phyloP scores from a whole-genome alignment of 495 filamentous ascomycete species.

The Barbatosphaeria neglecta region DNA sequence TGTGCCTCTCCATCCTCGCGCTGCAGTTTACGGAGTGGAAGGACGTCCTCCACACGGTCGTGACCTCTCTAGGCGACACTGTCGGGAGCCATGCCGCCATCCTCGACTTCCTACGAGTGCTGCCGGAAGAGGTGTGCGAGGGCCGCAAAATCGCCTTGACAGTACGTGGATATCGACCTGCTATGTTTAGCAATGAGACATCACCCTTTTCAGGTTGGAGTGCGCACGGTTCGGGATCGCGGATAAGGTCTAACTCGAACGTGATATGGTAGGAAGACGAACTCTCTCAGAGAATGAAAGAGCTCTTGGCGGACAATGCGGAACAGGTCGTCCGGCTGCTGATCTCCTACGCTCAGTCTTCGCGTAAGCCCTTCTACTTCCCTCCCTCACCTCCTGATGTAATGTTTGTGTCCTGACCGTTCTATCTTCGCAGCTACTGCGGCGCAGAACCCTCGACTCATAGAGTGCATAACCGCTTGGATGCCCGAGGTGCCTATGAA shows the following conservation, averaged over 20 bases:
- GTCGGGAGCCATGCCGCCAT: slow-evolving; percentile 70
- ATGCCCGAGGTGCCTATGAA: slow-evolving; percentile 77
- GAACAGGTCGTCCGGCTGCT: slow-evolving; percentile 73
- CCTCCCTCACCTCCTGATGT: not conserved
- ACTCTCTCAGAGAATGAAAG: slow-evolving; percentile 63
- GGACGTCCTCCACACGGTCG: slow-evolving; percentile 74
- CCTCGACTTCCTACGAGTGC: slow-evolving; percentile 87
- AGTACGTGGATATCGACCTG: slow-evolving; percentile 63
- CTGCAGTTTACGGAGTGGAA: slow-evolving; percentile 97
- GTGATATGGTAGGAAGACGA: slow-evolving; percentile 84
- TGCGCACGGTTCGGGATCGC: slow-evolving; percentile 21
- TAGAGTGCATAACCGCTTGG: slow-evolving; percentile 96
- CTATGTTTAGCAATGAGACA: slow-evolving; percentile 16
- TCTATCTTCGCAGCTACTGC: slow-evolving; percentile 37
- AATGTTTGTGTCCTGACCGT: not conserved
- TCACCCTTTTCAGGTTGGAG: slow-evolving; percentile 27
- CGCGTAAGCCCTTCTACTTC: slow-evolving; percentile 44
- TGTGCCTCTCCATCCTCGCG: slow-evolving; percentile 84
- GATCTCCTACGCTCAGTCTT: slow-evolving; percentile 81
- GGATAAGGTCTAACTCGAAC: slow-evolving; percentile 39
- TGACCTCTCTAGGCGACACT: slow-evolving; percentile 63
- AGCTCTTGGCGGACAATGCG: slow-evolving; percentile 84
- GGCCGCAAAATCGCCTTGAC: slow-evolving; percentile 97
- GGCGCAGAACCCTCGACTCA: slow-evolving; percentile 75
- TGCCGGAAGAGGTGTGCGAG: slow-evolving; percentile 98